Conservation (phyloP, 805 yeast species). For the Yarrowia sp. region DNA sequence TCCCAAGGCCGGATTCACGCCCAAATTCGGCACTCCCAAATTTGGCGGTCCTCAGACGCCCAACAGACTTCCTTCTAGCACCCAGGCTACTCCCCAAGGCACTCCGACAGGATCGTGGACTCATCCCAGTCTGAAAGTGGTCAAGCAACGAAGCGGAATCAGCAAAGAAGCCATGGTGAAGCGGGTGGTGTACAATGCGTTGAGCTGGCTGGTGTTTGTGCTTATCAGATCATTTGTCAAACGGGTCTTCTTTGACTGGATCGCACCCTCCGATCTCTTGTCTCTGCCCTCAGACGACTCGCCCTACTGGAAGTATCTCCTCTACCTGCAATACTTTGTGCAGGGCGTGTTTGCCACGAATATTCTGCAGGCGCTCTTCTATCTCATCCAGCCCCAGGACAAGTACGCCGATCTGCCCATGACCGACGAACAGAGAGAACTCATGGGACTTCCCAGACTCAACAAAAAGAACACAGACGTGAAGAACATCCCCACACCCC, state of each 20-base stretch:
- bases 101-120: constrained; percentile 36
- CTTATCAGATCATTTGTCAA: constrained; percentile 73
- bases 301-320: not conserved
- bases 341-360: constrained; percentile 44
- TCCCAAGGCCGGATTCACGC: constrained; percentile 18
- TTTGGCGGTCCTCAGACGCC: not conserved
- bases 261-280: not conserved
- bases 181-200: constrained; percentile 46
- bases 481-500: constrained; percentile 43
- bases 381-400: constrained; percentile 41
- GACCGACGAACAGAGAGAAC: constrained; percentile 46
- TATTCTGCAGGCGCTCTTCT: constrained; percentile 39
- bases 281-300: constrained; percentile 15
- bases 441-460: constrained; percentile 46
- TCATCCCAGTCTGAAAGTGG: constrained; percentile 10
- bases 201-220: constrained; percentile 79
- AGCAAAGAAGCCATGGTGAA: constrained; percentile 20
- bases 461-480: constrained; percentile 38
- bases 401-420: constrained; percentile 46
- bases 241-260: constrained; percentile 15
- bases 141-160: constrained; percentile 20
- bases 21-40: constrained; percentile 10
- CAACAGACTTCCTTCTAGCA: not conserved
- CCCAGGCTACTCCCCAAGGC: not conserved
- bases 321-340: constrained; percentile 20